Evolutionary conservation across 2,329 filamentous ascomycete species (phyloP).

Genomic region (Dothidotthia symphoricarpi): DNA sequence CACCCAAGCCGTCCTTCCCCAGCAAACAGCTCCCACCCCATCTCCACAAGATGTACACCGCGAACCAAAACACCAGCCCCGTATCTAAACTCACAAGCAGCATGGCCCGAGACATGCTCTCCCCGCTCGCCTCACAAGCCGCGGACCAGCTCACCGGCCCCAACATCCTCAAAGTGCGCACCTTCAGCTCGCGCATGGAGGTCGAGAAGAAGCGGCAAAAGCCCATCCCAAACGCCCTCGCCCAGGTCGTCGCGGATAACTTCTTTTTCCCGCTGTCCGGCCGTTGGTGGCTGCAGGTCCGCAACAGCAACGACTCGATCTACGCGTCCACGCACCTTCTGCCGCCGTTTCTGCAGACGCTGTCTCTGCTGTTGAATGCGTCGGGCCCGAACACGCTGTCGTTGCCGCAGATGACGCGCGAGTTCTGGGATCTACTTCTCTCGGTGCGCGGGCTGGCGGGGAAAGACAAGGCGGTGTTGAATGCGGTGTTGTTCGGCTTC

Average conservation of each 20-base stretch:
- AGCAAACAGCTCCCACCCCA: conserved; percentile 74
- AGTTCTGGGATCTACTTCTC: conserved; percentile 82
- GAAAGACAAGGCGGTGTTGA: conserved; percentile 64
- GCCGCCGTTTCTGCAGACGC: conserved; percentile 77
- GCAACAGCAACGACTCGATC: conserved; percentile 56
- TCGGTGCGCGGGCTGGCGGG: conserved; percentile 56
- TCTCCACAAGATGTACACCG: conserved; percentile 69
- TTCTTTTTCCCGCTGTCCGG: conserved; percentile 88
- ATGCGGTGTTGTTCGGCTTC: conserved; percentile 74
- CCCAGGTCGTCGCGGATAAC: conserved; percentile 67
- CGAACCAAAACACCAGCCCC: conserved; percentile 49
- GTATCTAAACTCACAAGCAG: conserved; percentile 67
- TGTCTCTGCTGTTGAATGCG: conserved; percentile 78
- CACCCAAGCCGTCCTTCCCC: conserved; percentile 60
- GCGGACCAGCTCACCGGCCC: conserved; percentile 79
- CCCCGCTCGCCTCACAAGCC: conserved; percentile 76
- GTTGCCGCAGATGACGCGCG: conserved; percentile 75
- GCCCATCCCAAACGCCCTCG: conserved; percentile 72
- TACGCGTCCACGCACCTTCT: conserved; percentile 74
- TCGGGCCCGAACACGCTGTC: conserved; percentile 75
- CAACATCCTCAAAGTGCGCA: conserved; percentile 81
- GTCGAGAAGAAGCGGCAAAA: conserved; percentile 59
- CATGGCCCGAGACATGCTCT: conserved; percentile 71
- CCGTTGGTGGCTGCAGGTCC: conserved; percentile 67
- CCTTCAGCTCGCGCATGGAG: conserved; percentile 76